These are phyloP conservation scores for Cutaneotrichosporon sp. DNA, from an alignment of 1,284 basidiomycete species.

Conservation along the genomic window DNA sequence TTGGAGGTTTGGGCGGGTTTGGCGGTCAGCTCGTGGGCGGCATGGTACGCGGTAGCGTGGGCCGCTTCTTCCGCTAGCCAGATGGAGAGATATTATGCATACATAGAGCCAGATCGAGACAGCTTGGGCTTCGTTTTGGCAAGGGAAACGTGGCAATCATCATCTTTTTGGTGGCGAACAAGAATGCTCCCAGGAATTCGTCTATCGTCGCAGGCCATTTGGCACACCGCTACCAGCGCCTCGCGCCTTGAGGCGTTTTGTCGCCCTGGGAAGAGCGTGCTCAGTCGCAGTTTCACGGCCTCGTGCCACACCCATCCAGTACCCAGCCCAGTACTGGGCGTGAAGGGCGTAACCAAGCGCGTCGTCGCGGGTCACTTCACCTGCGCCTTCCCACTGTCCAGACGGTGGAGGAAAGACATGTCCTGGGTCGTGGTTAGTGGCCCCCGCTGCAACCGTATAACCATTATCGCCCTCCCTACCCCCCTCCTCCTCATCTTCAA, in stretches of 20 bases:
- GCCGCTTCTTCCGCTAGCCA: slow-evolving; percentile 59
- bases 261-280: not conserved
- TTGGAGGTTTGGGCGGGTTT: slow-evolving; percentile 54
- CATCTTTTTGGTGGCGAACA: no score
- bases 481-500: slow-evolving; percentile 1
- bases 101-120: slow-evolving; percentile 3
- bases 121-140: no score
- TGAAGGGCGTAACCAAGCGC: slow-evolving; percentile 40
- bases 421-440: slow-evolving; percentile 1
- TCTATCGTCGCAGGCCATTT: not conserved
- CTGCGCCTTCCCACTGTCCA: slow-evolving; percentile 10
- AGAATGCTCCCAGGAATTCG: not conserved
- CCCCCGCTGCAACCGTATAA: not conserved
- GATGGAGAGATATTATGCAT: slow-evolving; percentile 6
- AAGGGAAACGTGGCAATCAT: no score
- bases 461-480: slow-evolving; percentile 5
- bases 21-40: slow-evolving; percentile 73
- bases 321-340: slow-evolving; percentile 46
- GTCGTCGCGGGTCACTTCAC: slow-evolving; percentile 20
- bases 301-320: slow-evolving; percentile 44
- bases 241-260: not conserved
- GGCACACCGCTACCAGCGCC: not conserved
- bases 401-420: slow-evolving; percentile 16
- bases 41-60: slow-evolving; percentile 72
- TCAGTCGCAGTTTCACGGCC: not conserved